Evolutionary conservation across 495 filamentous ascomycete genomes (phyloP).

Genomic region (Neurospora discreta): DNA sequence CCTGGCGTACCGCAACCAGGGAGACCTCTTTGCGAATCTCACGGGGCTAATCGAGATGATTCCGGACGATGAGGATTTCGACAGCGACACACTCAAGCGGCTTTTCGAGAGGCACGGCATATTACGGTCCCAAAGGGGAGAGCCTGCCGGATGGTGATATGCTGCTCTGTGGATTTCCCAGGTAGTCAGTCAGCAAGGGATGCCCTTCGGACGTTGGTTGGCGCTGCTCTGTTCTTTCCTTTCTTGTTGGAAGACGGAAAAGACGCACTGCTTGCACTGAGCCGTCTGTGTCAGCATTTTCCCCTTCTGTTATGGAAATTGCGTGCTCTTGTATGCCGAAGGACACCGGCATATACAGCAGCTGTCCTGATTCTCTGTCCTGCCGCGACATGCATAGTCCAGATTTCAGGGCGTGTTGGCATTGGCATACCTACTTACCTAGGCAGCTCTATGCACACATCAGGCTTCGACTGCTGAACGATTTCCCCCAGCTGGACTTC

Average conservation of each 20-base stretch:
- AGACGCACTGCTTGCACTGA: background rate
- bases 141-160: background rate
- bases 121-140: conserved; percentile 18
- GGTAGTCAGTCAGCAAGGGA: background rate
- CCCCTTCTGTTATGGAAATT: background rate
- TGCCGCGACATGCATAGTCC: background rate
- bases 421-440: too few relatives aligned
- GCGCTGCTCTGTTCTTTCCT: background rate
- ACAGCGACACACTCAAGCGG: conserved; percentile 35
- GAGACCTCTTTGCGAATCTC: conserved; percentile 82
- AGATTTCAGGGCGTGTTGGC: background rate
- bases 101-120: conserved; percentile 37
- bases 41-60: conserved; percentile 81
- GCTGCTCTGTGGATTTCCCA: background rate
- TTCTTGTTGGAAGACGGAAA: background rate
- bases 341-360: background rate
- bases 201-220: background rate
- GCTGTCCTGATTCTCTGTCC: background rate
- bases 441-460: background rate
- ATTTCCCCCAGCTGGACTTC: background rate
- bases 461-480: background rate
- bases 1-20: conserved; percentile 72
- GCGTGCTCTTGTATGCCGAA: background rate
- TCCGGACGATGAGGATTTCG: conserved; percentile 49
- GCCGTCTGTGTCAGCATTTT: too few relatives aligned